phyloP scores from a whole-genome alignment of 73 alveolate genomes.

The Symbiodinium natans region DNA sequence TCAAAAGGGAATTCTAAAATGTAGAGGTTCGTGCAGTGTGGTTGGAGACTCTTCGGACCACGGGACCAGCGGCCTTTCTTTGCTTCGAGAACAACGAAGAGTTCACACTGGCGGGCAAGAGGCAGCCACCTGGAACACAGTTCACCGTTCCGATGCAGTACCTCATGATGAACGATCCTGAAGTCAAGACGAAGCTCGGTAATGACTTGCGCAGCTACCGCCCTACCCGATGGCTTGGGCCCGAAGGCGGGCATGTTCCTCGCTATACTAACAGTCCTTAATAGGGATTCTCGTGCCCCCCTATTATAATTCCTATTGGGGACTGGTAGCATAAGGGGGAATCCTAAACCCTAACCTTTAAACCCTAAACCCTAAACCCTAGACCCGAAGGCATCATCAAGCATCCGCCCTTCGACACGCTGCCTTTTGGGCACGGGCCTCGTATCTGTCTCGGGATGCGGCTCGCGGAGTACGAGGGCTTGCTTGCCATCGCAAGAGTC shows the following conservation, averaged over 20 bases:
- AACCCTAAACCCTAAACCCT: too few species aligned
- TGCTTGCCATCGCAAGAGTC: not conserved
- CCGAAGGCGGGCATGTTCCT: too few species aligned
- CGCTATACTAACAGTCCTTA: too few species aligned
- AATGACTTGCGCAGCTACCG: not conserved
- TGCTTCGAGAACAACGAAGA: not conserved
- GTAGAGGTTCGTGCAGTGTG: not conserved
- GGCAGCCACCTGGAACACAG: not conserved
- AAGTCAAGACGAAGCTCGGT: not conserved
- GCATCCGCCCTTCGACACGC: not conserved
- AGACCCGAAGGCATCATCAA: too few species aligned
- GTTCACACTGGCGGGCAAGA: not conserved
- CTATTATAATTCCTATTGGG: too few species aligned
- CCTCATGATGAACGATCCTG: not conserved
- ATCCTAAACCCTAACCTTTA: too few species aligned
- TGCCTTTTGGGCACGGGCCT: not conserved
- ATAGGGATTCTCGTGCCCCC: too few species aligned
- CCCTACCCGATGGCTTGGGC: constrained; percentile 1
- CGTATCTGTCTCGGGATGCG: constrained; percentile 10
- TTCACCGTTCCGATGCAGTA: not conserved
- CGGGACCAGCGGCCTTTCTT: not conserved
- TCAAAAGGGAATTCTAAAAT: too few species aligned
- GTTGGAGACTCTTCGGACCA: constrained; percentile 9
- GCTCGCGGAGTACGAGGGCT: not conserved
- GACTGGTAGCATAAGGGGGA: too few species aligned